Evolutionary conservation across 495 filamentous ascomycete species (phyloP), one percentile per base, ranked within the genome.

Genomic region (Annulohypoxylon moriforme): DNA sequence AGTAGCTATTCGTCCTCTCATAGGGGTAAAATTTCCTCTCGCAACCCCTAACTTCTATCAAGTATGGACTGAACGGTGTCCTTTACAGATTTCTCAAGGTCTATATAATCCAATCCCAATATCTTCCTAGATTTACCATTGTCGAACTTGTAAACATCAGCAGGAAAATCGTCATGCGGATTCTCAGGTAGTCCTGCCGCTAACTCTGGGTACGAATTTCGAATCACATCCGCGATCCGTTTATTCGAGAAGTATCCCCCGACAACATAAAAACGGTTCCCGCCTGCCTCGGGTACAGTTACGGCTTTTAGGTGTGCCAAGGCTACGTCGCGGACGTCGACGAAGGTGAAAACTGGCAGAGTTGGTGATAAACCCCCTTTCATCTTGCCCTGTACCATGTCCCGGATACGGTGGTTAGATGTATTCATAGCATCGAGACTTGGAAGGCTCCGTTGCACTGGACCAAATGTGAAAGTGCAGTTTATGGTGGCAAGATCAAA

Each of bases 301-400:
- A 85, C 63, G 4, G 83, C 81, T 6, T 72, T 72, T 11, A 73
- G 61, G 79, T 79, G 84, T 0, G 82, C 80, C 4, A 77, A 47
- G 1, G 83, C 83, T n/a, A 85, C 81, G 52, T 86, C 84, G 8
- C 84, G 77, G 11, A 85, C 84, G 63, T 86, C 84, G 49, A 85
- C 81, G 38, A 75, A 84, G 0, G 81, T 83, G 65, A 85, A 86
- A 0, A 84, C 82, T 0, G 82, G 83, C 0, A 77, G 75, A 3
- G 80, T 83, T 0, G 81, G 77, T 1, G 38, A 50, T 13, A 84
- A 74, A 0, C 50, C 75, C 1, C 47, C 36, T 8, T 67, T 64
- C 77, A 76, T 74, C 31, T 71, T 70, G 4, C 81, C 83, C 14
- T 29, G 72, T 5, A 84, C 38, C 31, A 83, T 69, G 64, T 84